A percentile compares a stretch with the other conserved stretches of the same genome.
Evolutionary conservation across 2,329 filamentous ascomycete genomes (phyloP).

Genomic region (Penicillium janthinellum): DNA sequence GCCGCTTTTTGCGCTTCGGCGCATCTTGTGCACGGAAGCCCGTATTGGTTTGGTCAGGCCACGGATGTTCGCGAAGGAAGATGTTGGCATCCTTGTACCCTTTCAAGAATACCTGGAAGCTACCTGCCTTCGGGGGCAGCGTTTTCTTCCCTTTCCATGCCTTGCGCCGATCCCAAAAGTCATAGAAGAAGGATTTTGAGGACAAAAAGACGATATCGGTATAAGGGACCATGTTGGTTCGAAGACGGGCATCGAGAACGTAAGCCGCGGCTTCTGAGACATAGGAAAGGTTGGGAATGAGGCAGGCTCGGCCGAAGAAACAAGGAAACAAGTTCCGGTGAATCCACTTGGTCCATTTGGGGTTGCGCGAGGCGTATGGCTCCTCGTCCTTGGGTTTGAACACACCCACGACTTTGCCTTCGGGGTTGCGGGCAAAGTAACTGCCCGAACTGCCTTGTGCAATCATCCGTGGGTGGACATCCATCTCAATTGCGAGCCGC

Average conservation of each 20-base stretch:
- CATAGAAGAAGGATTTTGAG: constrained; percentile 97
- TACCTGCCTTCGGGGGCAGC: constrained; percentile 86
- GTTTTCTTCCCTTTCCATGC: constrained; percentile 85
- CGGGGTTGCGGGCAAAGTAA: constrained; percentile 90
- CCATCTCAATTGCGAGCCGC: constrained; percentile 83
- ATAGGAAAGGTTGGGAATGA: constrained; percentile 97
- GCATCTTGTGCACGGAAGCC: constrained; percentile 70
- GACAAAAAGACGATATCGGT: constrained; percentile 93
- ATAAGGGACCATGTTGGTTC: constrained; percentile 91
- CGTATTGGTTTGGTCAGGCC: constrained; percentile 81
- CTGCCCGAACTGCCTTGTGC: constrained; percentile 96
- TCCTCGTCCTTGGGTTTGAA: constrained; percentile 99
- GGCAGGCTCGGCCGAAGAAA: constrained; percentile 90
- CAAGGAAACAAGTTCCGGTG: constrained; percentile 96
- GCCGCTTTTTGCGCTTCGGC: constrained; percentile 67
- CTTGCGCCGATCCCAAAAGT: constrained; percentile 91
- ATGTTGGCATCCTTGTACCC: constrained; percentile 97
- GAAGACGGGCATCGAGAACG: constrained; percentile 85
- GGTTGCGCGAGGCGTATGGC: constrained; percentile 93
- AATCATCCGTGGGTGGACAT: constrained; percentile 92
- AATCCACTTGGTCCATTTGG: constrained; percentile 99
- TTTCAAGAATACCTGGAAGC: constrained; percentile 96
- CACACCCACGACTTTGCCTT: constrained; percentile 93
- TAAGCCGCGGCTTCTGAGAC: constrained; percentile 97
- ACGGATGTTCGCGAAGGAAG: constrained; percentile 91